Conservation (phyloP, 148 eudicot genomes). For the Camellia japonica region DNA sequence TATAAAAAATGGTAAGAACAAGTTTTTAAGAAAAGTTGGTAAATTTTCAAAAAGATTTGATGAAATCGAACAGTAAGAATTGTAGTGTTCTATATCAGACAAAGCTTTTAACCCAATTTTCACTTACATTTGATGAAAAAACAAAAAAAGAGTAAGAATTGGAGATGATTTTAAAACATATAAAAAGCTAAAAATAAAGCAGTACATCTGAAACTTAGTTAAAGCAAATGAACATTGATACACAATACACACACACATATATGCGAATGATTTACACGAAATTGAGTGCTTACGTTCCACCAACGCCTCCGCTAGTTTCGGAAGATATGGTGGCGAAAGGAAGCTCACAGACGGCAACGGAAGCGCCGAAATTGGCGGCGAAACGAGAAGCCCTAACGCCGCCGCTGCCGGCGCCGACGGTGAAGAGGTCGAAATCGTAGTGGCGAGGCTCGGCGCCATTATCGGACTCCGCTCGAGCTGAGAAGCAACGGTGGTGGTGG, state of each 20-base stretch:
- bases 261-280: not conserved
- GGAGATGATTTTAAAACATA: no score
- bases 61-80: no score
- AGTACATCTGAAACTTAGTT: not conserved
- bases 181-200: no score
- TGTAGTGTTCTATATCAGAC: no score
- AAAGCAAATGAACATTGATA: no score
- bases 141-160: no score
- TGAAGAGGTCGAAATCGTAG: slow-evolving; percentile 83
- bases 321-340: slow-evolving; percentile 81
- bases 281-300: slow-evolving; percentile 69
- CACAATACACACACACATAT: not conserved
- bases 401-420: slow-evolving; percentile 95
- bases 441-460: slow-evolving; percentile 45
- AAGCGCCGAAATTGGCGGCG: slow-evolving; percentile 82
- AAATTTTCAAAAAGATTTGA: no score
- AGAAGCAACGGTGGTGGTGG: slow-evolving; percentile 40
- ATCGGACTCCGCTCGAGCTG: slow-evolving; percentile 50
- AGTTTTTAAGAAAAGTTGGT: no score
- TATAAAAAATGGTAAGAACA: no score
- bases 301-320: slow-evolving; percentile 79
- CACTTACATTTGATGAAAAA: no score
- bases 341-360: slow-evolving; percentile 85
- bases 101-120: no score
- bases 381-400: slow-evolving; percentile 95